phyloP scores from a whole-genome alignment of 345 rosid species.

The Limnanthes douglasii region DNA sequence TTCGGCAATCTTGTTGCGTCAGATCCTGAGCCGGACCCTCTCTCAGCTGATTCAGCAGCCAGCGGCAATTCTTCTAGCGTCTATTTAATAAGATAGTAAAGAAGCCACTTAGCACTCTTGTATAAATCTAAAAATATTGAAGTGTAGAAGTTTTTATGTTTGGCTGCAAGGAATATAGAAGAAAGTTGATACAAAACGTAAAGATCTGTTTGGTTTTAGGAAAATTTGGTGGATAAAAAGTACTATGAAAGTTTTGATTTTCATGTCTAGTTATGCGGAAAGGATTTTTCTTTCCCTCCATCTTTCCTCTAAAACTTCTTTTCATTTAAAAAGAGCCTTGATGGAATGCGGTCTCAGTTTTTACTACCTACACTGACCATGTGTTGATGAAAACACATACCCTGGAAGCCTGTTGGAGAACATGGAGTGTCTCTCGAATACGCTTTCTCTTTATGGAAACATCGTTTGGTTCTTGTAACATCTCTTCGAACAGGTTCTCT shows the following conservation, averaged over 20 bases:
- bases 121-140: not conserved
- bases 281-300: no score
- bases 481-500: constrained; percentile 94
- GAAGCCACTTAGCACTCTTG: not conserved
- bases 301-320: no score
- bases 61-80: constrained; percentile 89
- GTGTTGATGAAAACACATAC: constrained; percentile 34
- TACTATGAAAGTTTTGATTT: no score
- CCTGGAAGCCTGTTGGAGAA: constrained; percentile 90
- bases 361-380: not conserved
- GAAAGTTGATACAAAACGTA: not conserved
- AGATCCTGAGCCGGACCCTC: constrained; percentile 38
- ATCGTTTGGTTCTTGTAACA: constrained; percentile 97
- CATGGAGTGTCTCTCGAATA: constrained; percentile 67
- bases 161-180: not conserved
- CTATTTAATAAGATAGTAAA: constrained; percentile 25
- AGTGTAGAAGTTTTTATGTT: not conserved
- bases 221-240: no score
- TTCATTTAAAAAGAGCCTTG: no score
- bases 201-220: not conserved
- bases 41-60: constrained; percentile 80
- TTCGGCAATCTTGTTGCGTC: constrained; percentile 73
- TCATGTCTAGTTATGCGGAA: no score
- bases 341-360: no score
- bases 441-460: constrained; percentile 73